Percentiles rank a stretch among this genome's conserved stretches.
Conservation (phyloP, 2,329 filamentous ascomycete species). For the Aspergillus clavatus region DNA sequence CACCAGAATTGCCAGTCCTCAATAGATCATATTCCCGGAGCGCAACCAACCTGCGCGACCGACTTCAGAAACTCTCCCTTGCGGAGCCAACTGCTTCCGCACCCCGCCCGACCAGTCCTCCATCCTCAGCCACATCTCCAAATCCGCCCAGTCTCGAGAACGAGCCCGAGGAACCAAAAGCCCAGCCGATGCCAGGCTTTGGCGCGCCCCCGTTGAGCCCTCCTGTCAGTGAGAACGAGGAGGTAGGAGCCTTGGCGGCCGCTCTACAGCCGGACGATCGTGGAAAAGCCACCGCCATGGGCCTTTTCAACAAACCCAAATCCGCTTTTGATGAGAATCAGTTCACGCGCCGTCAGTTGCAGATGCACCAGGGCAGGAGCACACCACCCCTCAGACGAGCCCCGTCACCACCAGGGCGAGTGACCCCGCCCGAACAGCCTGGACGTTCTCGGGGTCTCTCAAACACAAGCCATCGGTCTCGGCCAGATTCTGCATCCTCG, state of each 20-base stretch:
- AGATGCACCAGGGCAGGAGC: slow-evolving; percentile 71
- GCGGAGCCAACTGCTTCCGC: slow-evolving; percentile 18
- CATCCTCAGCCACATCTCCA: slow-evolving; percentile 36
- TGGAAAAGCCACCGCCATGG: slow-evolving; percentile 74
- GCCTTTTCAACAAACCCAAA: slow-evolving; percentile 66
- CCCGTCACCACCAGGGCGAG: slow-evolving; percentile 23
- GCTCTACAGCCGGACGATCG: slow-evolving; percentile 70
- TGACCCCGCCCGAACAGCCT: slow-evolving; percentile 17
- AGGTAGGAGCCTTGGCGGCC: slow-evolving; percentile 55
- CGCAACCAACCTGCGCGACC: slow-evolving; percentile 61
- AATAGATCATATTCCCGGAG: slow-evolving; percentile 50
- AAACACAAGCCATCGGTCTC: slow-evolving; percentile 35
- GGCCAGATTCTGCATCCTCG: slow-evolving; percentile 36
- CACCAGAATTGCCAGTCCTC: slow-evolving; percentile 46
- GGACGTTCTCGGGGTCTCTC: slow-evolving; percentile 32
- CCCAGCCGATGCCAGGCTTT: slow-evolving; percentile 24
- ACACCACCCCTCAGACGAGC: slow-evolving; percentile 46
- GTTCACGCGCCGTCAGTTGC: slow-evolving; percentile 74
- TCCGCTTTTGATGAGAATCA: slow-evolving; percentile 79
- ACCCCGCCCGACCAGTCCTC: slow-evolving; percentile 38
- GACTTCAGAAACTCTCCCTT: slow-evolving; percentile 34
- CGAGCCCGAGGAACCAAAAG: slow-evolving; percentile 26
- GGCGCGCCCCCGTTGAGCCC: slow-evolving; percentile 60
- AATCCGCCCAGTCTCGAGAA: slow-evolving; percentile 37
- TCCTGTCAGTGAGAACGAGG: slow-evolving; percentile 66